These are phyloP conservation scores for Elaeagnus macrophylla DNA, from an alignment of 306 rosid species.

Conservation along the genomic window DNA sequence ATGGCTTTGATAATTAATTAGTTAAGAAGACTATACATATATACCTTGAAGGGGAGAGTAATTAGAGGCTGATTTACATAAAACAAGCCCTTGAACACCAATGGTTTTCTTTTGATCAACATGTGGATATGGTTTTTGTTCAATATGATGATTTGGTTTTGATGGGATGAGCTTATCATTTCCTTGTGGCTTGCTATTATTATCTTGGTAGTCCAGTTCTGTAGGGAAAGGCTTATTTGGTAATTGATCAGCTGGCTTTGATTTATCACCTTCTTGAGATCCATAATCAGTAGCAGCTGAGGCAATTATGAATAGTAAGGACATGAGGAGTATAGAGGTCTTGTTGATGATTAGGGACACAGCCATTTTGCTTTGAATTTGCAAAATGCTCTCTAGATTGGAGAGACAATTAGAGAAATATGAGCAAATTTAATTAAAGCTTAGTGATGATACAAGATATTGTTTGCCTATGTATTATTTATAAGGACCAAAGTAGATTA, in stretches of 20 bases:
- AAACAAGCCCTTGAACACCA: constrained; percentile 36
- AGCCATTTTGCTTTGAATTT: constrained; percentile 2
- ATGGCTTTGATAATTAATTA: background rate
- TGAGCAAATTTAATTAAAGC: no score
- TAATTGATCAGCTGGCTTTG: constrained; percentile 10
- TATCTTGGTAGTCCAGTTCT: background rate
- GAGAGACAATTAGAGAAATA: no score
- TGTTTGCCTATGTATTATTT: no score
- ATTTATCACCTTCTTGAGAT: background rate
- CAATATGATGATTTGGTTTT: background rate
- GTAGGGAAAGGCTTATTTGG: background rate
- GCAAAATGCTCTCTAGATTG: no score
- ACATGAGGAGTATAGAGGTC: constrained; percentile 23
- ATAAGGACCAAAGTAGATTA: no score
- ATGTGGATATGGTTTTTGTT: background rate
- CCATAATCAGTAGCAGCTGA: constrained; percentile 34
- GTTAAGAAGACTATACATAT: background rate
- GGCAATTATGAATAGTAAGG: constrained; percentile 24
- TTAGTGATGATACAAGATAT: no score
- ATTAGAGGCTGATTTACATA: constrained; percentile 32
- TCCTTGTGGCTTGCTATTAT: background rate
- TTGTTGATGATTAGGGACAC: background rate
- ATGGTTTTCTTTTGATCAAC: constrained; percentile 8
- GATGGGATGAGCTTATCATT: background rate
- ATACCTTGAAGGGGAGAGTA: constrained; percentile 39